Percentiles rank a stretch among this genome's conserved stretches.
These are phyloP conservation scores for Coemansia sp. DNA, from an alignment of 192 early-diverging fungal species.

Conservation along the genomic window DNA sequence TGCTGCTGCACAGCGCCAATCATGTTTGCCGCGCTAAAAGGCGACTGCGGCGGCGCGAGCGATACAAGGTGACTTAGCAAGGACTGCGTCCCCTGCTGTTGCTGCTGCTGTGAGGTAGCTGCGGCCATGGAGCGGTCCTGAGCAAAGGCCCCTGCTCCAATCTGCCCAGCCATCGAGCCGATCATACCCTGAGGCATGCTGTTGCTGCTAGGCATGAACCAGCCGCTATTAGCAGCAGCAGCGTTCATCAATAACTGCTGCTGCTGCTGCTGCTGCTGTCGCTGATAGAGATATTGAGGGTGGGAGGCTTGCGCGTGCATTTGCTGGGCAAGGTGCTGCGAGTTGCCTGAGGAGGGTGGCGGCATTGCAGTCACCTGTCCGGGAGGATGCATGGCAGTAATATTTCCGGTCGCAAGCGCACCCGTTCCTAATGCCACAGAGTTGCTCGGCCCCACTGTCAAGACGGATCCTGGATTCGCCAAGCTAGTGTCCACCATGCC, in stretches of 20 bases:
- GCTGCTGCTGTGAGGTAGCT: not conserved
- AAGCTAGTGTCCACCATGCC: not conserved
- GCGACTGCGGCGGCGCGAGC: conserved; percentile 1
- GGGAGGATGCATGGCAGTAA: conserved; percentile 13
- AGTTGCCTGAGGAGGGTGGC: not conserved
- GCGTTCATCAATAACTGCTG: conserved; percentile 3
- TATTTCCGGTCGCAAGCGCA: conserved; percentile 1
- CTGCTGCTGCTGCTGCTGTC: conserved; percentile 19
- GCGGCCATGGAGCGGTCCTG: conserved; percentile 5
- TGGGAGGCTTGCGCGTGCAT: conserved; percentile 2
- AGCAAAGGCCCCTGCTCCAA: not conserved
- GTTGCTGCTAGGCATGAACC: not conserved
- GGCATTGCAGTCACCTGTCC: not conserved
- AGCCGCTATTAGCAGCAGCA: not conserved
- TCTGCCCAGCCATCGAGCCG: not conserved
- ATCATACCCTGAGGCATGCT: not conserved
- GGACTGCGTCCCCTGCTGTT: not conserved
- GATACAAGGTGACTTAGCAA: not conserved
- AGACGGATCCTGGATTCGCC: not conserved
- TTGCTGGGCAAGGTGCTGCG: conserved; percentile 4
- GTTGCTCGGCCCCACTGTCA: not conserved
- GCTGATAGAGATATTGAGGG: conserved; percentile 20
- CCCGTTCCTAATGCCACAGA: not conserved
- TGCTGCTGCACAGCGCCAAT: not conserved
- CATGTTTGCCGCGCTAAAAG: not conserved